Conservation (phyloP, 1,284 basidiomycete genomes). For the Hemileia vastatrix region DNA sequence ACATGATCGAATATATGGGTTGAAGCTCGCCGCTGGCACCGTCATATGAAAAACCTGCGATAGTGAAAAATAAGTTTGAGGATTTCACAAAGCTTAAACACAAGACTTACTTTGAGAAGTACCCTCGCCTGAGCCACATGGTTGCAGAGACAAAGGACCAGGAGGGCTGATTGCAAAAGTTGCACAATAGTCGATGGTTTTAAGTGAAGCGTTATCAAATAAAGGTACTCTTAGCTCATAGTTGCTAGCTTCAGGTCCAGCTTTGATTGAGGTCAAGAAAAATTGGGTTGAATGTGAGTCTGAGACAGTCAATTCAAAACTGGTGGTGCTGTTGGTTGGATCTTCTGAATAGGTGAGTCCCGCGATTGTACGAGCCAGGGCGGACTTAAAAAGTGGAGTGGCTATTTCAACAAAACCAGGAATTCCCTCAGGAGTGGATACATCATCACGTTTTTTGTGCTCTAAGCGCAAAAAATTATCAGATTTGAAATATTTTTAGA, state of each 20-base stretch:
- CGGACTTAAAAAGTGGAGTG: constrained; percentile 28
- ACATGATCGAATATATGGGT: constrained; percentile 16
- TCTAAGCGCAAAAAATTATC: too few species aligned
- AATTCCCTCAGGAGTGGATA: too few species aligned
- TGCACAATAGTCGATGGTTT: constrained; percentile 31
- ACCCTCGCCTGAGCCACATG: constrained; percentile 27
- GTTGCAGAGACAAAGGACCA: constrained; percentile 28
- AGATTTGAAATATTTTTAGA: too few species aligned
- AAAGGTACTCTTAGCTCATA: constrained; percentile 32
- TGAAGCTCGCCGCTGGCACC: constrained; percentile 10
- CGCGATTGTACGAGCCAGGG: constrained; percentile 28
- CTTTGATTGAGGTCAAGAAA: constrained; percentile 27
- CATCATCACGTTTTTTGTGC: too few species aligned
- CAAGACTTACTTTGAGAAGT: constrained; percentile 28
- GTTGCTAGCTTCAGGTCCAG: constrained; percentile 16
- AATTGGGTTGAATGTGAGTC: constrained; percentile 33
- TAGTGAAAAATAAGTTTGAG: background rate
- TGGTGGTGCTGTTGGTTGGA: constrained; percentile 21
- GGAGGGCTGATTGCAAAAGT: constrained; percentile 33
- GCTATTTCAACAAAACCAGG: constrained; percentile 36
- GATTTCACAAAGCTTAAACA: background rate
- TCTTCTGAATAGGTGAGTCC: constrained; percentile 30
- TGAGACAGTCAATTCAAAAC: constrained; percentile 31
- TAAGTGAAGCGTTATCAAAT: constrained; percentile 26
- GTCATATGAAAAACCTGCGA: constrained; percentile 14